Evolutionary conservation across 2,329 filamentous ascomycete genomes (phyloP).

Genomic region (Aspergillus sp.): DNA sequence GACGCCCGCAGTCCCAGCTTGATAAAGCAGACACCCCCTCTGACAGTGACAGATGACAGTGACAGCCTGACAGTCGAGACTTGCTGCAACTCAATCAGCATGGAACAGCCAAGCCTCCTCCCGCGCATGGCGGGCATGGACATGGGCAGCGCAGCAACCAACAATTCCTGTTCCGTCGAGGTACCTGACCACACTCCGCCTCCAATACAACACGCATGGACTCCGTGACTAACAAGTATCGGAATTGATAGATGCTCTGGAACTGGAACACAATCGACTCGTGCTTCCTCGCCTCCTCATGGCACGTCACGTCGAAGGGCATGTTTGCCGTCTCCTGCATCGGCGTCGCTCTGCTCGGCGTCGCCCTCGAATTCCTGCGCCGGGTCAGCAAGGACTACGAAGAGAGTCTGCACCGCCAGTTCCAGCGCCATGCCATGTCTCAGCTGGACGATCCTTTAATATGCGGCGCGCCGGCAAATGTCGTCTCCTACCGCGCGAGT

Average conservation of each 20-base stretch:
- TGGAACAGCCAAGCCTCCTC: not conserved
- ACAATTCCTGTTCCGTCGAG: slow-evolving; percentile 21
- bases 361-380: slow-evolving; percentile 14
- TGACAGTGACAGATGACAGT: too few relatives aligned
- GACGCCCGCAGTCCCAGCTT: too few relatives aligned
- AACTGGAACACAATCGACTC: slow-evolving; percentile 27
- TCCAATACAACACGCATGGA: not conserved
- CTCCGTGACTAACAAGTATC: not conserved
- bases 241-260: slow-evolving; percentile 24
- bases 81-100: not conserved
- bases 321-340: slow-evolving; percentile 18
- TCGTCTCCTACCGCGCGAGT: slow-evolving; percentile 13
- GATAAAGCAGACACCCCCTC: too few relatives aligned
- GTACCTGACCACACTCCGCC: slow-evolving; percentile 10
- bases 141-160: slow-evolving; percentile 5
- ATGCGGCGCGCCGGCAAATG: slow-evolving; percentile 2
- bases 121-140: slow-evolving; percentile 15
- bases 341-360: slow-evolving; percentile 13
- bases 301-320: slow-evolving; percentile 15
- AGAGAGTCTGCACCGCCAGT: slow-evolving; percentile 12
- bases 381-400: slow-evolving; percentile 15
- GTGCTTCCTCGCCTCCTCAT: slow-evolving; percentile 17
- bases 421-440: slow-evolving; percentile 12
- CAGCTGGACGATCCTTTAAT: slow-evolving; percentile 6
- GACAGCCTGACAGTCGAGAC: too few relatives aligned